Percentiles rank a stretch among this genome's conserved stretches.
phyloP scores from a whole-genome alignment of 2,329 filamentous ascomycete species.

The Shiraia bambusicola region DNA sequence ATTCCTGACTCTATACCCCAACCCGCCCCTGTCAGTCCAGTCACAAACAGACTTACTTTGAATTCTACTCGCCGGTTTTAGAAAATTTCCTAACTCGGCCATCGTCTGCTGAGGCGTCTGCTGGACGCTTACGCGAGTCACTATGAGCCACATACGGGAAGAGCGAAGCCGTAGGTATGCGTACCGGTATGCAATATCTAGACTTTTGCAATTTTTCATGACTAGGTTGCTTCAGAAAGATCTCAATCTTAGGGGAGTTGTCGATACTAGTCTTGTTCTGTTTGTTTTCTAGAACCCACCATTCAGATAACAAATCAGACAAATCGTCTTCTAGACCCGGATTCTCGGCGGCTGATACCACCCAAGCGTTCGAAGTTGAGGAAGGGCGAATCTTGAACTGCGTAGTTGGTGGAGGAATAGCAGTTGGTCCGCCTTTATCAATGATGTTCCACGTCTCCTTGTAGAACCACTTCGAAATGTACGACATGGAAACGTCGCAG shows the following conservation, averaged over 20 bases:
- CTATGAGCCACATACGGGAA: too few relatives aligned
- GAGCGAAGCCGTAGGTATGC: slow-evolving; percentile 2
- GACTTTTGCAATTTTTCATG: slow-evolving; percentile 16
- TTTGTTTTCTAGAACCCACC: background rate
- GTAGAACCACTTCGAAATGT: slow-evolving; percentile 41
- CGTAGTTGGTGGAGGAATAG: slow-evolving; percentile 20
- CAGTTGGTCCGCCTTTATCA: slow-evolving; percentile 20
- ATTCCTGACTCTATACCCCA: too few relatives aligned
- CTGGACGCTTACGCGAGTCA: too few relatives aligned
- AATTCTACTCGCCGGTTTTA: too few relatives aligned
- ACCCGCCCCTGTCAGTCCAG: too few relatives aligned
- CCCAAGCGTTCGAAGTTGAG: slow-evolving; percentile 23
- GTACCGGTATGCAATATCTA: slow-evolving; percentile 16
- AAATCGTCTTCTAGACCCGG: slow-evolving; percentile 16
- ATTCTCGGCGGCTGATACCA: slow-evolving; percentile 21
- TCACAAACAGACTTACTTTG: too few relatives aligned
- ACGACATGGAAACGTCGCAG: slow-evolving; percentile 35
- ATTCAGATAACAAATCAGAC: slow-evolving; percentile 11
- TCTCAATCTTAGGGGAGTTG: background rate
- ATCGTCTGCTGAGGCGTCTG: too few relatives aligned
- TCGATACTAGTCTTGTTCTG: background rate
- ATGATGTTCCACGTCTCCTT: slow-evolving; percentile 35
- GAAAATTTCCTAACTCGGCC: too few relatives aligned
- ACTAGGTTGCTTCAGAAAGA: background rate
- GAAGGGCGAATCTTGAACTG: too few relatives aligned